phyloP scores from a whole-genome alignment of 2,329 filamentous ascomycete species.

The Neonectria hederae region DNA sequence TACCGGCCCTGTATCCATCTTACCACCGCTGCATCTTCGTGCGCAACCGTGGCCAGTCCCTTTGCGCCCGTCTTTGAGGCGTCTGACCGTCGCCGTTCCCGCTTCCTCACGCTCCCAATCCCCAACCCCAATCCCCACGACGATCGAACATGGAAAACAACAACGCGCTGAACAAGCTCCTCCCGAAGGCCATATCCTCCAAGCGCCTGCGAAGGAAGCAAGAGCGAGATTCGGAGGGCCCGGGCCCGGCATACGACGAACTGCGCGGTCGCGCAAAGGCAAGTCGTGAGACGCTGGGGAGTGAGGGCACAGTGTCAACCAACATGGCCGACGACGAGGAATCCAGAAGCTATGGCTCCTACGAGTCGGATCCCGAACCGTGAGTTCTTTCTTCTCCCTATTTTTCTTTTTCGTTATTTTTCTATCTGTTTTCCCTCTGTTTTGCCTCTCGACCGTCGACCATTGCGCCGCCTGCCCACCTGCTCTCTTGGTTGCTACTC shows the following conservation, averaged over 20 bases:
- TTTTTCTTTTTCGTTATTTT: no score
- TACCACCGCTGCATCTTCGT: conserved; percentile 18
- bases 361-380: conserved; percentile 48
- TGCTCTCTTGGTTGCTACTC: neutral
- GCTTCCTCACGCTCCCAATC: conserved; percentile 10
- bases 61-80: conserved; percentile 14
- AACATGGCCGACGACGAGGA: conserved; percentile 48
- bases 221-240: conserved; percentile 49
- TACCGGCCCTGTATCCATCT: conserved; percentile 3
- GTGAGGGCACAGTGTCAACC: conserved; percentile 45
- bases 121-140: conserved; percentile 3
- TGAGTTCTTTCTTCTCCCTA: conserved; percentile 26
- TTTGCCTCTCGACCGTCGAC: conserved; percentile 1
- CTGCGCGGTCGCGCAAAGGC: conserved; percentile 47
- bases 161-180: conserved; percentile 59
- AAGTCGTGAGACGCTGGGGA: conserved; percentile 53
- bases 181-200: conserved; percentile 61
- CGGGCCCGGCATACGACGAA: conserved; percentile 40
- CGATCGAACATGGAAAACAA: conserved; percentile 37
- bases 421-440: neutral
- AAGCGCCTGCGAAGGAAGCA: conserved; percentile 61
- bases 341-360: conserved; percentile 47
- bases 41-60: conserved; percentile 28
- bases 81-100: conserved; percentile 14
- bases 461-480: neutral